Evolutionary conservation across 495 filamentous ascomycete species (phyloP).

Genomic region (Lichenothelia convexa): DNA sequence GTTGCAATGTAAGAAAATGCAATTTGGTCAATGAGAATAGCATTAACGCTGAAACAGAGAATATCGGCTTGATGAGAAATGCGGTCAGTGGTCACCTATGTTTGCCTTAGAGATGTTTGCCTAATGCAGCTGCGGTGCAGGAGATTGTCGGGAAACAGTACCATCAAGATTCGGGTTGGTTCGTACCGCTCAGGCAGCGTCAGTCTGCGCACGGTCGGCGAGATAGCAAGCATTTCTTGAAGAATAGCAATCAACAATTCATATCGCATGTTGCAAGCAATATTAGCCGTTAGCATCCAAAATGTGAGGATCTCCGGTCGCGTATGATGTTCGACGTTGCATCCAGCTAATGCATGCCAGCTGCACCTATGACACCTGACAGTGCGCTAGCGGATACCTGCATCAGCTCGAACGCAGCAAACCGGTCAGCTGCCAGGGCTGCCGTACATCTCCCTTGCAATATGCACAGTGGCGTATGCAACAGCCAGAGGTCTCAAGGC

Average conservation of each 20-base stretch:
- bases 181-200: too few relatives aligned
- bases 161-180: background rate
- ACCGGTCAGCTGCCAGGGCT: too few relatives aligned
- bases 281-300: background rate
- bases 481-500: too few relatives aligned
- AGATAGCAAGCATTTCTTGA: background rate
- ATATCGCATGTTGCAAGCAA: background rate
- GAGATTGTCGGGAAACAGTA: background rate
- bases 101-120: background rate
- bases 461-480: too few relatives aligned
- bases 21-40: background rate
- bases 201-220: too few relatives aligned
- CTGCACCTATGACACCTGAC: too few relatives aligned
- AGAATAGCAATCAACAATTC: background rate
- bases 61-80: constrained; percentile 24
- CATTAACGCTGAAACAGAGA: constrained; percentile 16
- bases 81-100: constrained; percentile 15
- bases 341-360: too few relatives aligned
- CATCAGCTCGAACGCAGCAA: background rate
- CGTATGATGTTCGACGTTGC: background rate
- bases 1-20: constrained; percentile 26
- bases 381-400: background rate
- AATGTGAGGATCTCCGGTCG: background rate
- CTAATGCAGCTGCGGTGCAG: background rate
- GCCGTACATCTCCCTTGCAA: too few relatives aligned